These are phyloP conservation scores for Paraphoma chrysanthemicola DNA, from an alignment of 2,329 filamentous ascomycete genomes.

Conservation along the genomic window DNA sequence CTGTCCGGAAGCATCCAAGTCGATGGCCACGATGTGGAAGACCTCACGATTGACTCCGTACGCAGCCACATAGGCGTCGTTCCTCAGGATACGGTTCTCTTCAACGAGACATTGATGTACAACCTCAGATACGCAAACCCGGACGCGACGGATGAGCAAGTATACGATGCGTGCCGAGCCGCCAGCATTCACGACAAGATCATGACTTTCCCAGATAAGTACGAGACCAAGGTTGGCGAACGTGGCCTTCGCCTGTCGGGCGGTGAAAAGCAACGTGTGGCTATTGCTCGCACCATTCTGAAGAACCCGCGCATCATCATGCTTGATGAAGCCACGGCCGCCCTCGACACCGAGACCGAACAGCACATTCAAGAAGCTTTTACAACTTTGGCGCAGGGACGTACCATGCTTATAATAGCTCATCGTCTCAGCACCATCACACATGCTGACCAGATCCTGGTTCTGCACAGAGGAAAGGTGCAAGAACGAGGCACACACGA, in stretches of 20 bases:
- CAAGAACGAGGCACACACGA: slow-evolving; percentile 60
- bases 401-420: slow-evolving; percentile 95
- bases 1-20: slow-evolving; percentile 80
- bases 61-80: slow-evolving; percentile 92
- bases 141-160: slow-evolving; percentile 78
- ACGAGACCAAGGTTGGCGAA: slow-evolving; percentile 89
- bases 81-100: slow-evolving; percentile 93
- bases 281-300: slow-evolving; percentile 89
- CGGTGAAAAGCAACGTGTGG: slow-evolving; percentile 91
- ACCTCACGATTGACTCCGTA: slow-evolving; percentile 92
- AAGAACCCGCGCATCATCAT: slow-evolving; percentile 93
- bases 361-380: slow-evolving; percentile 91
- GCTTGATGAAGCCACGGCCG: slow-evolving; percentile 90
- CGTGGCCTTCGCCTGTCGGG: slow-evolving; percentile 85
- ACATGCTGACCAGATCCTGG: slow-evolving; percentile 63
- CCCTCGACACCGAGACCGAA: slow-evolving; percentile 89
- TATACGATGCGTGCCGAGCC: slow-evolving; percentile 81
- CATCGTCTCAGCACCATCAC: slow-evolving; percentile 67
- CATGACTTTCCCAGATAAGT: slow-evolving; percentile 84
- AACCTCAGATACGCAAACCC: slow-evolving; percentile 91
- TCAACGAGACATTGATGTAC: slow-evolving; percentile 95
- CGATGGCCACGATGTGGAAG: slow-evolving; percentile 83
- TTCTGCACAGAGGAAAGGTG: slow-evolving; percentile 60
- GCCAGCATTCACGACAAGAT: slow-evolving; percentile 95
- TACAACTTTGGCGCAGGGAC: slow-evolving; percentile 78